Base-by-base conservation (phyloP, 1,139 yeast species). In the Yamadazyma spencermartinsiae region DNA sequence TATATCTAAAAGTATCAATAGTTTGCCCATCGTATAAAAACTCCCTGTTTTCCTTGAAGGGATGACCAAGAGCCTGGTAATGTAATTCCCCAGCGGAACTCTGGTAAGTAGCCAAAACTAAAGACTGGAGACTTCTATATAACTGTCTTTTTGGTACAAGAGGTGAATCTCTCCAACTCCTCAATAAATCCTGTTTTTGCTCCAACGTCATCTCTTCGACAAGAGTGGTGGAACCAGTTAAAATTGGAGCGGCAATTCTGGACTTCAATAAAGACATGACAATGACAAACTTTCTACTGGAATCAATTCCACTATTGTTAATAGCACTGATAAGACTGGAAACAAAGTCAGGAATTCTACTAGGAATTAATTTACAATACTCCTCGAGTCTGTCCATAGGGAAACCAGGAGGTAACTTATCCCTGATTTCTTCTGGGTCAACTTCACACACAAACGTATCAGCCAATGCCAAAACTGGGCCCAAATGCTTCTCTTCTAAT, bases 121-220 rank as follows among this genome's bases (percentile, higher is more conserved):
- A 35, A 4, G 63, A 37, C 15, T 45, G 37, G 26, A 68, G 38
- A 34, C 60, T 42, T 40, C 56, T 52, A 46, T 60, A 68, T 17
- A 71, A 43, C 35, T 60, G 54, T 36, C 72, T 56, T 34, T 61
- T 60, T 3, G 43, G 38, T 2, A 51, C 44, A 15, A 72, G 17
- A 1, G 68, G 67, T 4, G 74, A 67, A 43, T 65, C 66, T 40
- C 71, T 56, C 76, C 74, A 71, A 4, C 62, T 50, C 11, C 43
- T 44, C 29, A 72, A 48, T 28, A 72, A 42, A 4, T 38, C 46
- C 37, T 60, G 63, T 33, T 61, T 55, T 44, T 71, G 63, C 9
- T 51, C 48, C 7, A 50, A 30, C 1, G 62, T 38, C 77, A 72
- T 72, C 16, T 72, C 74, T 13, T 60, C 53, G 5, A 71, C 41